Base-by-base conservation (phyloP, 257 asterid species). In the Ballota nigra region DNA sequence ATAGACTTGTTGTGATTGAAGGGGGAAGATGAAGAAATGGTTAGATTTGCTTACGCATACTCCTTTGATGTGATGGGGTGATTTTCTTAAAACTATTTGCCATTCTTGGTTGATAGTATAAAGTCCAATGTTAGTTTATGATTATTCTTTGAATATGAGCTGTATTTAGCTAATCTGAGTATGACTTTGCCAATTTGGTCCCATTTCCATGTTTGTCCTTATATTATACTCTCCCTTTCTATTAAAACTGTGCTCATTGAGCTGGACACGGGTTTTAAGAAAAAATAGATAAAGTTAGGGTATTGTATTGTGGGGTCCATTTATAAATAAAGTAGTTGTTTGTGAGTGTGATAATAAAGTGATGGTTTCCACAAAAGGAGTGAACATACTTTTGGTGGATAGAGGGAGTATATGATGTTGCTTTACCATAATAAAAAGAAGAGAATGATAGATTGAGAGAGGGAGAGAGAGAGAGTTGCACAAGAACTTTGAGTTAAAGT, bases 121-220 rank as follows among this genome's bases (percentile, higher is more conserved):
- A 62, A 65, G 73, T 72, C 80, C 79, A 72, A 15, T 20, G 4
- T 8, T 58, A 8, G 43, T 41, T 52, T 74, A 74, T 60, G 20
- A 10, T 43, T 45, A 36, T 55, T 49, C 72, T 66, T 59, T 59
- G 49, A 62, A 51, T 71, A 34, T 57, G 58, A 41, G 26, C 55
- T 59, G 22, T 26, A 18, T 68, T 38, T 19, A 68, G 24, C 45
- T 69, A 55, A 55, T 72, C 36, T 53, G 73, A 75, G 56, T 20
- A 47, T 4, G 68, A 57, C 75, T 58, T 12, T 65, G 74, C 49
- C 66, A 28, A 70, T 26, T 58, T 67, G 76, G 80, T 64, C 83
- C 80, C 73, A 56, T 59, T 20, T 43, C 18, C 23, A 53, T 31
- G 41, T 41, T 52, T 72, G 70, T 52, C 18, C 15, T 6, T 53